Evolutionary conservation across 768 basidiomycete species (phyloP).

Genomic region (Wakefieldia striispora): DNA sequence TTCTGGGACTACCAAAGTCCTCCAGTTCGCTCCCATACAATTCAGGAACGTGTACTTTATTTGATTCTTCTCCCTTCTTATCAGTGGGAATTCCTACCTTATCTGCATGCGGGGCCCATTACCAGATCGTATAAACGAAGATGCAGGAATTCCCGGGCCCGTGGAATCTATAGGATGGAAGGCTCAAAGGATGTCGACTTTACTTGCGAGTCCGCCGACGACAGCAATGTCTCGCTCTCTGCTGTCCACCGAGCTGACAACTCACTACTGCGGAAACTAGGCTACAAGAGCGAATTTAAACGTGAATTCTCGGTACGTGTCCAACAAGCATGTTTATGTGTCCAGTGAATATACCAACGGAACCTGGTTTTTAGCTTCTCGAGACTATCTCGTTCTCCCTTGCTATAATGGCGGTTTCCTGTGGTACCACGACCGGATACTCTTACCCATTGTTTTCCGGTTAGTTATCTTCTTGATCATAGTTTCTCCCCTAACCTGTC

Average conservation of each 20-base stretch:
- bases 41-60: too few species aligned
- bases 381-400: slow-evolving; percentile 26
- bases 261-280: slow-evolving; percentile 19
- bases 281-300: slow-evolving; percentile 27
- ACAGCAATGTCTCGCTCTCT: slow-evolving; percentile 3
- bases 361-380: slow-evolving; percentile 9
- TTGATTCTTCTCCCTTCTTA: too few species aligned
- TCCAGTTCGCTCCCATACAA: too few species aligned
- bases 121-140: neutral
- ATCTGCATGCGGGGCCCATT: too few species aligned
- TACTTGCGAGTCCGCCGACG: neutral
- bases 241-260: slow-evolving; percentile 17
- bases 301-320: slow-evolving; percentile 24
- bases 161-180: slow-evolving; percentile 5
- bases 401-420: slow-evolving; percentile 22
- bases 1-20: too few species aligned
- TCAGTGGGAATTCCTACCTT: too few species aligned
- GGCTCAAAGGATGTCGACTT: neutral
- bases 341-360: neutral
- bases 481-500: neutral
- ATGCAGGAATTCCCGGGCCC: neutral
- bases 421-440: slow-evolving; percentile 20
- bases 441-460: slow-evolving; percentile 18
- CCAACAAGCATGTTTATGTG: neutral
- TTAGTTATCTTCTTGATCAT: neutral